Evolutionary conservation across 2,329 filamentous ascomycete genomes (phyloP).

Genomic region (Sporothrix humicola): DNA sequence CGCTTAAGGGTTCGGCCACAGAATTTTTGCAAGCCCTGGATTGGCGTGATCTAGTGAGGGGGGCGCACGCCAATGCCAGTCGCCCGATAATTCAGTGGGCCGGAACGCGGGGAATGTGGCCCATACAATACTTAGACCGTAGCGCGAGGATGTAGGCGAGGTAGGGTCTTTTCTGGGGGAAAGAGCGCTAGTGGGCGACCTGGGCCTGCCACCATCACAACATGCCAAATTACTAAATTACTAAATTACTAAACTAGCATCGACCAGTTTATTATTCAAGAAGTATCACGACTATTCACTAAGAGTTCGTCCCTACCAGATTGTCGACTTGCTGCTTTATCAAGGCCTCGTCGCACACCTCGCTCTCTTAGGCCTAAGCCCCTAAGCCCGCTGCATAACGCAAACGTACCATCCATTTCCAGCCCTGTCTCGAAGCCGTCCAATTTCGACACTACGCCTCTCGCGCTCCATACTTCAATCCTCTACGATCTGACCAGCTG

Average conservation of each 20-base stretch:
- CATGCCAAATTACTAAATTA: background rate
- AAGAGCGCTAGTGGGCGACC: background rate
- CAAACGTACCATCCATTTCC: background rate
- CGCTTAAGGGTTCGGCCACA: background rate
- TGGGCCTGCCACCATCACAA: background rate
- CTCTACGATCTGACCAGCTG: background rate
- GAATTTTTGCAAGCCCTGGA: slow-evolving; percentile 22
- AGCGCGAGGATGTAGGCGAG: no score
- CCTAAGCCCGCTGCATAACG: no score
- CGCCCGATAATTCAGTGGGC: slow-evolving; percentile 10
- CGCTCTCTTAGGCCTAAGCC: no score
- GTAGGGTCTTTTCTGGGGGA: background rate
- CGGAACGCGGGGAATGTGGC: slow-evolving; percentile 23
- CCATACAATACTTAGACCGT: background rate
- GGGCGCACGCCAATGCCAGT: slow-evolving; percentile 1
- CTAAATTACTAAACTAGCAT: no score
- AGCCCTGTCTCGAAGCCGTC: background rate
- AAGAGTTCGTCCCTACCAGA: no score
- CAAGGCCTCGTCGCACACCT: no score
- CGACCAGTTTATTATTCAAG: no score
- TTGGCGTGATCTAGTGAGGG: slow-evolving; percentile 22
- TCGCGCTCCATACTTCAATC: background rate
- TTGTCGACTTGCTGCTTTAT: no score
- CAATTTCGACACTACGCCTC: background rate
- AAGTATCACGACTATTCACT: no score